Evolutionary conservation across 2,329 filamentous ascomycete species (phyloP).

Genomic region (Colletotrichum theobromicola): DNA sequence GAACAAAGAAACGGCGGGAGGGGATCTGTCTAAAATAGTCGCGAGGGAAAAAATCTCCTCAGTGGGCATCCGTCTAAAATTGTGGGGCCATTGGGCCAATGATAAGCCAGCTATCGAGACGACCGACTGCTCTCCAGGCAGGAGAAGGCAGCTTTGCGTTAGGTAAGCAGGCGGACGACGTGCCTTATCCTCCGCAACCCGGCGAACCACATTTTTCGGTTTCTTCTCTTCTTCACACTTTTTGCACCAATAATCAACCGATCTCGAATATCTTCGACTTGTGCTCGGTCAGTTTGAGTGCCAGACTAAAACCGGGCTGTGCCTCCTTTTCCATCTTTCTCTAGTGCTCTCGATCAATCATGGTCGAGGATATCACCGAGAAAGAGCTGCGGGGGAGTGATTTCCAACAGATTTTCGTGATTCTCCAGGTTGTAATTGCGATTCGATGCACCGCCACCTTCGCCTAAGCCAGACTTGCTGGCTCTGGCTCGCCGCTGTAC

Average conservation of each 20-base stretch:
- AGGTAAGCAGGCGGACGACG: slow-evolving; percentile 6
- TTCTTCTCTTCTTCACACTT: slow-evolving; percentile 41
- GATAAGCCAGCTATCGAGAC: neutral
- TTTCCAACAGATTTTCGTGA: slow-evolving; percentile 4
- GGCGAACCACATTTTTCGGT: slow-evolving; percentile 8
- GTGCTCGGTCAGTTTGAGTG: slow-evolving; percentile 66
- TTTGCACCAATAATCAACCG: slow-evolving; percentile 69
- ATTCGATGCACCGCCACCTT: neutral
- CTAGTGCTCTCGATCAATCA: slow-evolving; percentile 24
- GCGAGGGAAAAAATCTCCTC: neutral
- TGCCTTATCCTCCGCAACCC: neutral
- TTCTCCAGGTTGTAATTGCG: neutral
- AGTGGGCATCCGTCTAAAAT: neutral
- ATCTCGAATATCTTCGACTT: slow-evolving; percentile 50
- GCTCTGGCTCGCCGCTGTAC: neutral
- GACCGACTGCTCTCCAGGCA: neutral
- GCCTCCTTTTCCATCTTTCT: slow-evolving; percentile 26
- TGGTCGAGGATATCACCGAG: slow-evolving; percentile 8
- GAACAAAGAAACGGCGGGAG: neutral
- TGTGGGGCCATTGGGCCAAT: neutral
- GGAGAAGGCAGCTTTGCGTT: neutral
- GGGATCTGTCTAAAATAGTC: neutral
- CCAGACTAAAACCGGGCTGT: slow-evolving; percentile 49
- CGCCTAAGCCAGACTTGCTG: neutral
- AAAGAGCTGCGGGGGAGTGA: slow-evolving; percentile 5